Evolutionary conservation across 164 flowering plant species (phyloP).

Genomic region (Euptelea pleiosperma): DNA sequence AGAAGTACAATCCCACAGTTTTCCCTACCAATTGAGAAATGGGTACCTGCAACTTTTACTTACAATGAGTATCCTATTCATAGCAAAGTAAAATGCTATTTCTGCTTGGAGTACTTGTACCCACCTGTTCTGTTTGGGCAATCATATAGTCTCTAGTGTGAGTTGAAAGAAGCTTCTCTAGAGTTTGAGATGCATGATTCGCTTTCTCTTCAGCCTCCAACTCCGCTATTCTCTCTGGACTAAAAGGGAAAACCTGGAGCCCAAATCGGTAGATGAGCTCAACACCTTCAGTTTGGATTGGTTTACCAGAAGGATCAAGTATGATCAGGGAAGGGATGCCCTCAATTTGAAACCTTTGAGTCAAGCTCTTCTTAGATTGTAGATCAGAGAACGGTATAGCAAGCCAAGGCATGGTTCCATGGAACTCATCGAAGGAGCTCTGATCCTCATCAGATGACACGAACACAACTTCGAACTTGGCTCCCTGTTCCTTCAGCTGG

Average conservation of each 20-base stretch:
- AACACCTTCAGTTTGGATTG: slow-evolving; percentile 28
- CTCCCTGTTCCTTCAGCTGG: slow-evolving; percentile 21
- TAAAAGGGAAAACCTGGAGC: slow-evolving; percentile 28
- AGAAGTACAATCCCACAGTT: slow-evolving; percentile 73
- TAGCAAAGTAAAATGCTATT: neutral
- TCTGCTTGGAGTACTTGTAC: neutral
- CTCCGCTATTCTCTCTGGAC: slow-evolving; percentile 16
- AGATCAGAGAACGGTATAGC: slow-evolving; percentile 33
- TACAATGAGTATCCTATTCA: slow-evolving; percentile 5
- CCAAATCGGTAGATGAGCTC: slow-evolving; percentile 32
- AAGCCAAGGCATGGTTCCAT: slow-evolving; percentile 35
- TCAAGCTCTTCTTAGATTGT: slow-evolving; percentile 27
- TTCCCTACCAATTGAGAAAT: slow-evolving; percentile 55
- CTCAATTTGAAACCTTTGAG: slow-evolving; percentile 25
- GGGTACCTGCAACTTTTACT: slow-evolving; percentile 30
- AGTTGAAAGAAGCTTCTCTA: slow-evolving; percentile 20
- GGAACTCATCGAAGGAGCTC: slow-evolving; percentile 17
- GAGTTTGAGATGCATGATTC: slow-evolving; percentile 26
- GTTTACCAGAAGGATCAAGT: slow-evolving; percentile 10
- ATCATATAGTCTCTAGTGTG: slow-evolving; percentile 23
- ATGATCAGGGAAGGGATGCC: slow-evolving; percentile 31
- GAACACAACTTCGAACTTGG: slow-evolving; percentile 30
- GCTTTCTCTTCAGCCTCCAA: slow-evolving; percentile 32
- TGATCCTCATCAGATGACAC: slow-evolving; percentile 36
- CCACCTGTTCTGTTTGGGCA: slow-evolving; percentile 19